These are phyloP conservation scores for Cardamine occulta DNA, from an alignment of 345 rosid species.

Conservation along the genomic window DNA sequence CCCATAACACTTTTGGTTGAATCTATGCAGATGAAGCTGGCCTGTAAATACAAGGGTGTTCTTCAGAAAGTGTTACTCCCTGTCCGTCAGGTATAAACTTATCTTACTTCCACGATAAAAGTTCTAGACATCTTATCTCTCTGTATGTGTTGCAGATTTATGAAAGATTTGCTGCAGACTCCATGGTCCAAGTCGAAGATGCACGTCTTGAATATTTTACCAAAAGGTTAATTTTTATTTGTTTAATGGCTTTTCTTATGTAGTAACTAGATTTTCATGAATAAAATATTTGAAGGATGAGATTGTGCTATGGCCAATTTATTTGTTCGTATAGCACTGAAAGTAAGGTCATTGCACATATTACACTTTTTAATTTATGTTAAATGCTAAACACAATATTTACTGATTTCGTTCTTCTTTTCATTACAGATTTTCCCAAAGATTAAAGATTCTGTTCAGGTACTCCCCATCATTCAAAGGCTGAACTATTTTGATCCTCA, in stretches of 20 bases:
- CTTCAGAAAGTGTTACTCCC: constrained; percentile 80
- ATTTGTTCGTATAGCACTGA: constrained; percentile 15
- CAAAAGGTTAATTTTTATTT: constrained; percentile 60
- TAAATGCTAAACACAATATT: constrained; percentile 1
- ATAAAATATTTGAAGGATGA: constrained; percentile 2
- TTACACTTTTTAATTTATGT: background rate
- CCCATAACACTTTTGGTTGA: constrained; percentile 1
- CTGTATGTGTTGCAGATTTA: constrained; percentile 59
- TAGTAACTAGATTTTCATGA: constrained; percentile 15
- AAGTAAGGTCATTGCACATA: constrained; percentile 16
- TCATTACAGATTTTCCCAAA: constrained; percentile 85
- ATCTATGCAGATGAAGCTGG: constrained; percentile 63
- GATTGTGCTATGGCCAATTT: background rate
- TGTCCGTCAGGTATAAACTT: constrained; percentile 70
- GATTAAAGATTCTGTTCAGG: constrained; percentile 88
- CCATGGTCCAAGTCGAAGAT: constrained; percentile 60
- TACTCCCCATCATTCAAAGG: constrained; percentile 40
- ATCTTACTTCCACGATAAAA: constrained; percentile 7
- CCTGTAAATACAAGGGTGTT: constrained; percentile 71
- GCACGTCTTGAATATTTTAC: constrained; percentile 86
- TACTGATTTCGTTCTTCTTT: constrained; percentile 44
- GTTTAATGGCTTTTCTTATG: background rate
- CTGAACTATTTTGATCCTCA: constrained; percentile 19
- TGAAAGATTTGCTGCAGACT: constrained; percentile 73
- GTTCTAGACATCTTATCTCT: constrained; percentile 29